phyloP scores from a whole-genome alignment of 2,329 filamentous ascomycete genomes.

The Aulographum hederae region DNA sequence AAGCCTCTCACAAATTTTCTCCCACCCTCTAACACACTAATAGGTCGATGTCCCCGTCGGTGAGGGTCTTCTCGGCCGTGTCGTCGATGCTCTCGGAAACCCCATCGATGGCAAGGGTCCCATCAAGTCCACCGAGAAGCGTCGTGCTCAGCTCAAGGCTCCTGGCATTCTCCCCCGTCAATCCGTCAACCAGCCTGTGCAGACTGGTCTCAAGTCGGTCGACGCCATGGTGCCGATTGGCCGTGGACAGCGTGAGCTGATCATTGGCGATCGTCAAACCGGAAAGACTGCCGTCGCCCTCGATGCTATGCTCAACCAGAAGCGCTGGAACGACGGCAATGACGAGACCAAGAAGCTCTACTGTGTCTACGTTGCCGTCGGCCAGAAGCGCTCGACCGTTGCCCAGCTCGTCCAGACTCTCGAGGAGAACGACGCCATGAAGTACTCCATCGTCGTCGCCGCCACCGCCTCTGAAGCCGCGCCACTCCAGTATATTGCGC shows the following conservation, averaged over 20 bases:
- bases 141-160: slow-evolving; percentile 97
- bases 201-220: slow-evolving; percentile 98
- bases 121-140: slow-evolving; percentile 75
- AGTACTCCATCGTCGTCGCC: slow-evolving; percentile 86
- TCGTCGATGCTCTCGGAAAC: slow-evolving; percentile 96
- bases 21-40: slow-evolving; percentile 8
- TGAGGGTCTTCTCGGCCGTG: slow-evolving; percentile 83
- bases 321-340: slow-evolving; percentile 76
- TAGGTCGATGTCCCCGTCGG: slow-evolving; percentile 96
- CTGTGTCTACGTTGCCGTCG: slow-evolving; percentile 97
- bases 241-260: slow-evolving; percentile 99
- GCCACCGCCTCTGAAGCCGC: slow-evolving; percentile 87
- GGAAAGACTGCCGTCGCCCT: slow-evolving; percentile 98
- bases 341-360: slow-evolving; percentile 98
- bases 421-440: slow-evolving; percentile 99
- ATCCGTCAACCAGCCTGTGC: slow-evolving; percentile 96
- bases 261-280: slow-evolving; percentile 99
- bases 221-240: slow-evolving; percentile 99
- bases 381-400: slow-evolving; percentile 98
- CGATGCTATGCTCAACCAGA: slow-evolving; percentile 98
- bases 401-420: slow-evolving; percentile 99
- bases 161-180: slow-evolving; percentile 92
- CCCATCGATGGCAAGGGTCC: slow-evolving; percentile 99
- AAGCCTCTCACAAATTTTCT: neutral
- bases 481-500: slow-evolving; percentile 83